Evolutionary conservation across 2,329 filamentous ascomycete genomes (phyloP).

Genomic region (Colletotrichum shisoi): DNA sequence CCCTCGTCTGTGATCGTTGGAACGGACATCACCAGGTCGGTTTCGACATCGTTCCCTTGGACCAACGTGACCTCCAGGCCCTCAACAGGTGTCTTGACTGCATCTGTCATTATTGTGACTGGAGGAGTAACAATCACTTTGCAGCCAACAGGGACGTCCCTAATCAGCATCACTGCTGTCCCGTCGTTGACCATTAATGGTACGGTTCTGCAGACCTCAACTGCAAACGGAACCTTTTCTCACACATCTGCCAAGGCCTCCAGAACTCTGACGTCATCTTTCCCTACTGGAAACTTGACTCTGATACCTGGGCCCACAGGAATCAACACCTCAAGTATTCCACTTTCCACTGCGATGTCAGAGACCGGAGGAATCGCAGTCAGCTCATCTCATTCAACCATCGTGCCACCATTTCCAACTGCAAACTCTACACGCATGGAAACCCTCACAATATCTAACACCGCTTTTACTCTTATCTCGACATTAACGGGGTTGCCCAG

Average conservation of each 20-base stretch:
- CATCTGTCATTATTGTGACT: neutral
- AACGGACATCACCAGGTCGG: neutral
- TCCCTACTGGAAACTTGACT: constrained; percentile 8
- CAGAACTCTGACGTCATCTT: neutral
- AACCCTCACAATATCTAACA: neutral
- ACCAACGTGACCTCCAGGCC: constrained; percentile 3
- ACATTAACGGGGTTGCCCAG: neutral
- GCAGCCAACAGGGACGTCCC: constrained; percentile 3
- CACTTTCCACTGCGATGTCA: constrained; percentile 1
- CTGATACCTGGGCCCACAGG: constrained; percentile 1
- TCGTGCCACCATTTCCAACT: no score
- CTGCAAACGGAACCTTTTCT: neutral
- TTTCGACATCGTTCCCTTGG: constrained; percentile 16
- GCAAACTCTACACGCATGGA: neutral
- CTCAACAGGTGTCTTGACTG: neutral
- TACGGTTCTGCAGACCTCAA: constrained; percentile 10
- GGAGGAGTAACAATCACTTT: constrained; percentile 4
- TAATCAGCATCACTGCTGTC: neutral
- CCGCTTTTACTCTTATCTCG: neutral
- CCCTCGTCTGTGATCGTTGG: neutral
- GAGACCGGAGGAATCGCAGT: neutral
- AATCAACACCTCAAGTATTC: neutral
- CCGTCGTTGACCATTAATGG: neutral
- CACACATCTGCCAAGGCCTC: neutral
- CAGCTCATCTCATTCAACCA: neutral